phyloP scores from a whole-genome alignment of 1,139 yeast species.

The Blastobotrys elegans region DNA sequence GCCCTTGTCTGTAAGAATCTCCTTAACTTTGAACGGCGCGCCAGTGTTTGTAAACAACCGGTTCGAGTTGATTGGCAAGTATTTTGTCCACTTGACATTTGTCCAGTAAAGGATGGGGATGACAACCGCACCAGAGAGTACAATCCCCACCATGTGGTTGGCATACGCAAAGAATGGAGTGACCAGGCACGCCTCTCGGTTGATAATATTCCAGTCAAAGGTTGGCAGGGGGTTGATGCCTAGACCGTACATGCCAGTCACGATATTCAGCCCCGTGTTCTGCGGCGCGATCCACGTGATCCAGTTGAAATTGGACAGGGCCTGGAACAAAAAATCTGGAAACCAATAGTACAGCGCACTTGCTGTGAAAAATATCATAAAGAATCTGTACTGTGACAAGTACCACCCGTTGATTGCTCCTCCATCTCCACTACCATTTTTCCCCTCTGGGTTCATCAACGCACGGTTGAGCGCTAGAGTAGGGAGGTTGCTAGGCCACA shows the following conservation, averaged over 20 bases:
- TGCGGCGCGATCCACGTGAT: conserved; percentile 58
- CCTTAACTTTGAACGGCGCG: conserved; percentile 38
- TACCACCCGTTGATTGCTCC: conserved; percentile 41
- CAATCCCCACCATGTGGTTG: conserved; percentile 40
- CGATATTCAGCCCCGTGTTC: conserved; percentile 47
- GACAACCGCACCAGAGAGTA: conserved; percentile 39
- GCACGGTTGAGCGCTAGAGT: conserved; percentile 53
- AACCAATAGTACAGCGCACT: conserved; percentile 55
- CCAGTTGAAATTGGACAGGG: conserved; percentile 55
- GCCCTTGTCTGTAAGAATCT: conserved; percentile 39
- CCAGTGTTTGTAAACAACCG: conserved; percentile 46
- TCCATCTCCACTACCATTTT: conserved; percentile 20
- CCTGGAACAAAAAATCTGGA: conserved; percentile 48
- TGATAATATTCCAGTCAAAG: conserved; percentile 37
- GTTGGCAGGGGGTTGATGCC: conserved; percentile 49
- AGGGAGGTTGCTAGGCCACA: conserved; percentile 55
- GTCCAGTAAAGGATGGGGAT: conserved; percentile 43
- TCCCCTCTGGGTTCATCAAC: conserved; percentile 14
- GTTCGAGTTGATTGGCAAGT: conserved; percentile 50
- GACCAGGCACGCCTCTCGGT: conserved; percentile 30
- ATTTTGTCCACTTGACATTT: conserved; percentile 48
- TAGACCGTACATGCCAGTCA: conserved; percentile 55
- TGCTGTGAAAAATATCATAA: conserved; percentile 37
- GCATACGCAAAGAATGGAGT: conserved; percentile 42
- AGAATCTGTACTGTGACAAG: conserved; percentile 43